Percentiles rank a stretch among this genome's conserved stretches.
Conservation (phyloP, 495 filamentous ascomycete species). For the Aspergillus sparsus region DNA sequence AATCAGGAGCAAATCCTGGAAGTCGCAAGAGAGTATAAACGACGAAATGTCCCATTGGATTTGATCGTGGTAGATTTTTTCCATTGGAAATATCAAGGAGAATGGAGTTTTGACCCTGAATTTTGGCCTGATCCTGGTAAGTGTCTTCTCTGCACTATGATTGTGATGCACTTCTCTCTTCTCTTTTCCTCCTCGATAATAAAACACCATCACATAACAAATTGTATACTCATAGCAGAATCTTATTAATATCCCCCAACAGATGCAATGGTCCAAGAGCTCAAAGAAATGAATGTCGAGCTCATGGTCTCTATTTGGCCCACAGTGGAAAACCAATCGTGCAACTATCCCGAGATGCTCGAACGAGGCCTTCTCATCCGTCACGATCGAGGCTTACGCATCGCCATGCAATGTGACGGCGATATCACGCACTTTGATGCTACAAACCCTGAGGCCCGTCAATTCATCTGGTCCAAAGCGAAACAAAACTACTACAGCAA, state of each 20-base stretch:
- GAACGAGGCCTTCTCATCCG: constrained; percentile 55
- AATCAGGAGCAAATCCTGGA: constrained; percentile 58
- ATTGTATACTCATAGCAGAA: background rate
- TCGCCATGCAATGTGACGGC: constrained; percentile 54
- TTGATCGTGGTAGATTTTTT: constrained; percentile 63
- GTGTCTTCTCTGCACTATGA: constrained; percentile 7
- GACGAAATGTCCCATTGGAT: constrained; percentile 52
- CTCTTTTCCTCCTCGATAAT: too few relatives aligned
- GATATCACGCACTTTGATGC: constrained; percentile 57
- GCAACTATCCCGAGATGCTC: constrained; percentile 57
- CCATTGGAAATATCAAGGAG: constrained; percentile 61
- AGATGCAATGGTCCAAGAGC: constrained; percentile 58
- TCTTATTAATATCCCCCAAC: constrained; percentile 12
- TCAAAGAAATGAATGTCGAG: constrained; percentile 52
- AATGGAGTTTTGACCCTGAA: constrained; percentile 58
- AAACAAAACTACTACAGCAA: constrained; percentile 57
- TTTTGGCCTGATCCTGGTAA: constrained; percentile 59
- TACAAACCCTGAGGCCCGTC: constrained; percentile 53
- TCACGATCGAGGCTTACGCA: constrained; percentile 52
- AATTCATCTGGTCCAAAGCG: constrained; percentile 55
- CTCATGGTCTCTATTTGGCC: constrained; percentile 65
- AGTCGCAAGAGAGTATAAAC: constrained; percentile 55
- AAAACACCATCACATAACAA: too few relatives aligned
- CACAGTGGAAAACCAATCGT: constrained; percentile 52
- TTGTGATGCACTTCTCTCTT: background rate